Conservation (phyloP, 805 yeast species). For the Yamadazyma olivae region DNA sequence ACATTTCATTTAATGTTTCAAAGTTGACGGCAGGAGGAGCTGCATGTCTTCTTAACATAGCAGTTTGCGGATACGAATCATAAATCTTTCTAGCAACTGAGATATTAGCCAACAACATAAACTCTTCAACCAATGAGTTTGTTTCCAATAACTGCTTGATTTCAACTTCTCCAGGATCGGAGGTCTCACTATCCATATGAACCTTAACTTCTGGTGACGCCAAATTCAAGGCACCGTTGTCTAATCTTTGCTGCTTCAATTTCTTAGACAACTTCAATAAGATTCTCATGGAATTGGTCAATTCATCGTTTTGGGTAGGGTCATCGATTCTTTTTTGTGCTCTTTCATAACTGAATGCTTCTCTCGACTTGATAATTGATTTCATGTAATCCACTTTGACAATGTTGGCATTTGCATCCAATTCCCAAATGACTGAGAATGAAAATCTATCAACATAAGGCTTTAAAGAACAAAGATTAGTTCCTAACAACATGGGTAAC, state of each 20-base stretch:
- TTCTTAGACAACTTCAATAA: slow-evolving; percentile 76
- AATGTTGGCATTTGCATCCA: slow-evolving; percentile 82
- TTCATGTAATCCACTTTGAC: slow-evolving; percentile 76
- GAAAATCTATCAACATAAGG: slow-evolving; percentile 96
- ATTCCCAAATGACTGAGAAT: slow-evolving; percentile 93
- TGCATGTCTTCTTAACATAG: slow-evolving; percentile 96
- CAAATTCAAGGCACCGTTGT: slow-evolving; percentile 93
- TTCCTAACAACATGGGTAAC: slow-evolving; percentile 93
- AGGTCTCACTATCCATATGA: slow-evolving; percentile 93
- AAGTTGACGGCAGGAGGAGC: slow-evolving; percentile 96
- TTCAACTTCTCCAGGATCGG: slow-evolving; percentile 95
- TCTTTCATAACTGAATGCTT: slow-evolving; percentile 90
- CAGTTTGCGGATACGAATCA: slow-evolving; percentile 95
- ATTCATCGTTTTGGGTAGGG: slow-evolving; percentile 65
- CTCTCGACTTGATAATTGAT: slow-evolving; percentile 85
- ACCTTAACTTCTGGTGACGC: slow-evolving; percentile 99
- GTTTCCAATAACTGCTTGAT: slow-evolving; percentile 85
- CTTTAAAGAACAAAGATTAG: slow-evolving; percentile 90
- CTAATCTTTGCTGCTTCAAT: slow-evolving; percentile 79
- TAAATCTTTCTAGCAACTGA: slow-evolving; percentile 92
- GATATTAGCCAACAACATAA: slow-evolving; percentile 95
- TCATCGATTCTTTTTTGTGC: slow-evolving; percentile 95
- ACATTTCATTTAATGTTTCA: slow-evolving; percentile 84
- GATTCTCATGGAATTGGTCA: slow-evolving; percentile 86
- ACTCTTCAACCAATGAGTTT: slow-evolving; percentile 95